Base-by-base conservation (phyloP, 345 rosid genomes). In the Euphorbia lathyris region DNA sequence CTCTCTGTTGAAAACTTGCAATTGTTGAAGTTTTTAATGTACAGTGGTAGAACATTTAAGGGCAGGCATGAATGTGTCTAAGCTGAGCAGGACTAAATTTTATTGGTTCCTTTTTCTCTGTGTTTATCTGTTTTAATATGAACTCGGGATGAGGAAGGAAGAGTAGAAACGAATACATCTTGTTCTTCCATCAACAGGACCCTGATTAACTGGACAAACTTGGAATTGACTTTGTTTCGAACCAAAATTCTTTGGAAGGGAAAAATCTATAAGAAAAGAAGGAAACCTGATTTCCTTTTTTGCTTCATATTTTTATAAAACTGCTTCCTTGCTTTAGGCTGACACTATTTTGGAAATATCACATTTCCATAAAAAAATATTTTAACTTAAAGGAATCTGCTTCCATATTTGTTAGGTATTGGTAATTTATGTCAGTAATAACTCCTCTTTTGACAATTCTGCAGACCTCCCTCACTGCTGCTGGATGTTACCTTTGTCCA, bases 401-500 rank as follows among this genome's bases (percentile, higher is more conserved):
- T 48, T 65, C 58, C 17, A 30, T 2, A 6, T 65, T 26, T 65
- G n/a, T 10, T 43, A 16, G 43, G 17, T 22, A 16, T 67, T 43
- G 34, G 14, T 34, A 52, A 26, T 50, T 43, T 48, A 34, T 70
- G 59, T 50, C 66, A 34, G 38, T 43, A 50, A 12, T 56, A 58
- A 70, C 56, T 58, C 68, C 53, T 22, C 38, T 73, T 69, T 72
- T 66, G 32, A 69, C 74, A 51, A 29, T 79, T 26, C 16, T 68
- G 68, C 86, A 94, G 98, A 85, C 87, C 70, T 91, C 96, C 70
- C 79, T 91, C 67, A 87, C 98, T 42, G 98, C 89, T 56, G 90
- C 96, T 77, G 98, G 97, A 70, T 94, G 98, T 78, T 88, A 87
- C 80, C 89, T 94, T 75, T 87, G 89, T 78, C 96, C 98, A 1